Conservation (phyloP, 2,329 filamentous ascomycete species). For the Clarireedia monteithiana region DNA sequence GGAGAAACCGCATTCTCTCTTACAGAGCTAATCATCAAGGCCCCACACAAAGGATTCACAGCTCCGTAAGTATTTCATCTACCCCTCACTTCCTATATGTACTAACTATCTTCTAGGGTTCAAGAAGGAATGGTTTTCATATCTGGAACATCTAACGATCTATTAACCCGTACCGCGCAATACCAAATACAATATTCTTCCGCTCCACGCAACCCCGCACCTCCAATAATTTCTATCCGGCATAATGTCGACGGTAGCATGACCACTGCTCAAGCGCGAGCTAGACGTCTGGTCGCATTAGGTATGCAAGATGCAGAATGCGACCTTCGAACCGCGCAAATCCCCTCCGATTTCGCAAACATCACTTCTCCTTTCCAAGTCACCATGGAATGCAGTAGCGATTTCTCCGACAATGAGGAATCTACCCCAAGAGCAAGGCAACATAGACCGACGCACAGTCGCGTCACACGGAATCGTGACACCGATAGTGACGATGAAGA, state of each 20-base stretch:
- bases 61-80: conserved; percentile 59
- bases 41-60: conserved; percentile 71
- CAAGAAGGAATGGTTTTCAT: conserved; percentile 91
- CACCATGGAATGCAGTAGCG: conserved; percentile 51
- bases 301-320: conserved; percentile 30
- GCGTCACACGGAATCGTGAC: conserved; percentile 36
- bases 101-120: conserved; percentile 45
- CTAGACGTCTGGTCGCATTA: conserved; percentile 39
- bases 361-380: conserved; percentile 43
- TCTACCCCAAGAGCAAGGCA: conserved; percentile 1
- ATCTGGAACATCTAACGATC: conserved; percentile 73
- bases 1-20: conserved; percentile 75
- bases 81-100: neutral
- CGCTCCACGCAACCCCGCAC: conserved; percentile 26
- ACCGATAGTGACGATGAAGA: conserved; percentile 19
- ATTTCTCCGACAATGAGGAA: conserved; percentile 40
- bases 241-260: conserved; percentile 44
- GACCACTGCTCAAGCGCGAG: conserved; percentile 36
- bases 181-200: conserved; percentile 62
- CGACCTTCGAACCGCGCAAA: conserved; percentile 43
- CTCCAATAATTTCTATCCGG: conserved; percentile 43
- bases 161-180: conserved; percentile 62
- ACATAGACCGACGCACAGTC: conserved; percentile 29
- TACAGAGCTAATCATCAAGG: conserved; percentile 81
- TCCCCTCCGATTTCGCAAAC: conserved; percentile 47